These are phyloP conservation scores for Trifolium repens DNA, from an alignment of 306 rosid species.

Conservation along the genomic window DNA sequence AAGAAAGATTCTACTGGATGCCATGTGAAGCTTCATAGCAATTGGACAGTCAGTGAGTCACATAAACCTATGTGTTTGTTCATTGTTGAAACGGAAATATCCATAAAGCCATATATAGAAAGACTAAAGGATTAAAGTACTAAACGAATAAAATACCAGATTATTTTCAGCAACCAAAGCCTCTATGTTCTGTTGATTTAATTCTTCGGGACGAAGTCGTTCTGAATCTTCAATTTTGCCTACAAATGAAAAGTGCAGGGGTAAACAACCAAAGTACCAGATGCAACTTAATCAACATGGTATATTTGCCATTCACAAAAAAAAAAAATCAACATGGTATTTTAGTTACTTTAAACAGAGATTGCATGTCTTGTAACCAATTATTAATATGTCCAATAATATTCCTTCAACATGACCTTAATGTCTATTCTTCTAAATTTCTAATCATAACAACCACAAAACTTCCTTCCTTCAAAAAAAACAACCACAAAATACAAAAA, in stretches of 20 bases:
- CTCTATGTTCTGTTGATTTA: constrained; percentile 96
- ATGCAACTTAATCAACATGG: constrained; percentile 24
- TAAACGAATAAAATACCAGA: constrained; percentile 61
- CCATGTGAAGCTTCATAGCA: constrained; percentile 1
- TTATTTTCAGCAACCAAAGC: constrained; percentile 96
- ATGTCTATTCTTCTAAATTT: constrained; percentile 28
- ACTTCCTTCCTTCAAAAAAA: too few relatives aligned
- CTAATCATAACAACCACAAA: constrained; percentile 19
- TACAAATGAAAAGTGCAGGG: constrained; percentile 37
- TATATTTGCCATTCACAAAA: not conserved
- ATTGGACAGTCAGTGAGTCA: not conserved
- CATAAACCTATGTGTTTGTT: constrained; percentile 15
- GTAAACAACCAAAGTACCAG: constrained; percentile 3
- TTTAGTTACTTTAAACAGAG: constrained; percentile 19
- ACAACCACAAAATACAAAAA: constrained; percentile 11
- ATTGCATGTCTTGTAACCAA: constrained; percentile 30
- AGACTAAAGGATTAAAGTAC: constrained; percentile 30
- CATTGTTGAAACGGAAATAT: constrained; percentile 23
- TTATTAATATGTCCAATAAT: constrained; percentile 13
- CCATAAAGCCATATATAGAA: constrained; percentile 19
- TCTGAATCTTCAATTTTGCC: constrained; percentile 86
- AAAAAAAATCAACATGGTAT: not conserved
- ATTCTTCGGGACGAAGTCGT: constrained; percentile 93
- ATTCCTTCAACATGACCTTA: constrained; percentile 22
- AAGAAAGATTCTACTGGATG: constrained; percentile 1